phyloP scores from a whole-genome alignment of 768 basidiomycete species.

The Podaxis mareebaensis region DNA sequence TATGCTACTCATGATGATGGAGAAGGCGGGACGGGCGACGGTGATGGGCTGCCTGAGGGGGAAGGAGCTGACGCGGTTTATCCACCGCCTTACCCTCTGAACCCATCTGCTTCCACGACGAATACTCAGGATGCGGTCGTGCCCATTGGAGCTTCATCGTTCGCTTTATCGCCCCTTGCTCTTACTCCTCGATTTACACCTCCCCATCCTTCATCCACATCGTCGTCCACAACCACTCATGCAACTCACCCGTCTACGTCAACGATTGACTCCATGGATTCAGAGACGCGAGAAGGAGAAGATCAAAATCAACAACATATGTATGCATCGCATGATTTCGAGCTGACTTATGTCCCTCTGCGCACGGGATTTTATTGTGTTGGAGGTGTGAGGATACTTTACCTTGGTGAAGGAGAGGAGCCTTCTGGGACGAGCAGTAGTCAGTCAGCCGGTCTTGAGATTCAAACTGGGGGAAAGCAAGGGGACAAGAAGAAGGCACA shows the following conservation, averaged over 20 bases:
- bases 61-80: conserved; percentile 2
- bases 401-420: conserved; percentile 40
- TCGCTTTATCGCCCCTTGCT: conserved; percentile 1
- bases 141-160: conserved; percentile 12
- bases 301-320: conserved; percentile 25
- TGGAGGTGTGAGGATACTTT: conserved; percentile 72
- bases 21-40: conserved; percentile 17
- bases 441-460: not conserved
- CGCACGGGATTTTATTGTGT: conserved; percentile 59
- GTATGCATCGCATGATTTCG: conserved; percentile 55
- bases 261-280: conserved; percentile 7
- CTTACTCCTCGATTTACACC: conserved; percentile 1
- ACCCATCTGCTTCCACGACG: conserved; percentile 44
- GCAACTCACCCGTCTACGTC: conserved; percentile 17
- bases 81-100: conserved; percentile 9
- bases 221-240: not conserved
- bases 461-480: conserved; percentile 4
- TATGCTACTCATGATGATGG: not conserved
- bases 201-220: conserved; percentile 4
- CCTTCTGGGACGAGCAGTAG: not conserved
- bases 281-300: conserved; percentile 17
- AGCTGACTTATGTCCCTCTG: conserved; percentile 60
- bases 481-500: conserved; percentile 36
- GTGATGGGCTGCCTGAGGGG: conserved; percentile 1
- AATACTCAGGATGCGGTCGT: conserved; percentile 32